phyloP scores from a whole-genome alignment of 805 yeast genomes.

The Torulaspora maleeae region DNA sequence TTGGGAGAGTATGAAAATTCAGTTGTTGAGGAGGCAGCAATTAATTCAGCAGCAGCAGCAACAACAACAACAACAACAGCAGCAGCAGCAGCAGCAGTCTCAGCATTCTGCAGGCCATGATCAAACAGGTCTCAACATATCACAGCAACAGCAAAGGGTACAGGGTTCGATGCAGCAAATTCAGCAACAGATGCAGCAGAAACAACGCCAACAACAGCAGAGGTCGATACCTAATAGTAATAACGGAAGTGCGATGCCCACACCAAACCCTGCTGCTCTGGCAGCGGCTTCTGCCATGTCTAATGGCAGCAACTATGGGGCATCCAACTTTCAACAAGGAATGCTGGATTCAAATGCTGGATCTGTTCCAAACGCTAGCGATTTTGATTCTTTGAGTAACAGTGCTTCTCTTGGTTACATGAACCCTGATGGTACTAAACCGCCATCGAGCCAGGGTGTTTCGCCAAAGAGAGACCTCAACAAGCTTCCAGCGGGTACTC shows the following conservation, averaged over 20 bases:
- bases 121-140: slow-evolving; percentile 13
- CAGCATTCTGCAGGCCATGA: slow-evolving; percentile 4
- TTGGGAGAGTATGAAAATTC: slow-evolving; percentile 69
- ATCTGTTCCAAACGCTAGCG: slow-evolving; percentile 2
- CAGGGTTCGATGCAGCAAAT: slow-evolving; percentile 28
- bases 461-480: slow-evolving; percentile 17
- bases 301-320: slow-evolving; percentile 3
- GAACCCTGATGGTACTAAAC: slow-evolving; percentile 18
- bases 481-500: slow-evolving; percentile 8
- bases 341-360: slow-evolving; percentile 6
- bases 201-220: slow-evolving; percentile 23
- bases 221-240: slow-evolving; percentile 1
- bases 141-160: slow-evolving; percentile 24
- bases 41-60: slow-evolving; percentile 39
- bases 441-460: slow-evolving; percentile 14
- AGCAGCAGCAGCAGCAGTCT: slow-evolving; percentile 11
- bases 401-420: slow-evolving; percentile 20
- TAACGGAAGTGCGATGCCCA: slow-evolving; percentile 6
- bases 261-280: slow-evolving; percentile 10
- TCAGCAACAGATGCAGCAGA: slow-evolving; percentile 30
- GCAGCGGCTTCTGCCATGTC: slow-evolving; percentile 11
- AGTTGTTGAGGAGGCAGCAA: slow-evolving; percentile 38
- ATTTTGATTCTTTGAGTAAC: slow-evolving; percentile 9
- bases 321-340: slow-evolving; percentile 7
- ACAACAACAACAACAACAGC: slow-evolving; percentile 27